Evolutionary conservation across 257 asterid genomes (phyloP).

Genomic region (Jasminum sambac): DNA sequence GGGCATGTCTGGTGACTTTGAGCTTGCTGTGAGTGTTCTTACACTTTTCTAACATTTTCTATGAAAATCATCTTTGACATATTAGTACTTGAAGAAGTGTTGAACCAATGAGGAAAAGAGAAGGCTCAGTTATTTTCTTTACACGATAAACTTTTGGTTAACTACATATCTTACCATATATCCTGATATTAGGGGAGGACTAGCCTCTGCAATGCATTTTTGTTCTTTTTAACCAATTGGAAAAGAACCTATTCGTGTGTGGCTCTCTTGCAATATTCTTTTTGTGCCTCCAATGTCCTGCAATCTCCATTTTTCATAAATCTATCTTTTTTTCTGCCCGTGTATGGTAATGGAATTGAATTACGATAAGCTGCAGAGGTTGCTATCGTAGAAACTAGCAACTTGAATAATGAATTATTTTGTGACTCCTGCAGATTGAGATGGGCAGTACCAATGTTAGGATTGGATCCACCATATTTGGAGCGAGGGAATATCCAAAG

Average conservation of each 20-base stretch:
- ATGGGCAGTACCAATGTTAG: constrained; percentile 96
- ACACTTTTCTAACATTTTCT: constrained; percentile 4
- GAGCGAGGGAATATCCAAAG: constrained; percentile 83
- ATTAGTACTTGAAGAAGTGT: not conserved
- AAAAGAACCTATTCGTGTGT: not conserved
- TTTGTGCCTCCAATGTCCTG: not conserved
- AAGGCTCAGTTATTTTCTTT: not conserved
- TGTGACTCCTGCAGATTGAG: constrained; percentile 66
- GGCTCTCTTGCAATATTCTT: not conserved
- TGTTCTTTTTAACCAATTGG: not conserved
- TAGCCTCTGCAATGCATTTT: not conserved
- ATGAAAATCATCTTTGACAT: not conserved
- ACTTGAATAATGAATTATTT: constrained; percentile 10
- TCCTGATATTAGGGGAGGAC: not conserved
- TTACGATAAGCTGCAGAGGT: not conserved
- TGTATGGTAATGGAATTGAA: not conserved
- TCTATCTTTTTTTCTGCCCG: too few relatives aligned
- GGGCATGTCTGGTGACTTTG: constrained; percentile 99
- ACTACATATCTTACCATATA: not conserved
- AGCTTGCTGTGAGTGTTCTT: constrained; percentile 74
- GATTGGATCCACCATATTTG: constrained; percentile 96
- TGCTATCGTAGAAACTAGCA: not conserved
- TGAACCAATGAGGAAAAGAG: not conserved
- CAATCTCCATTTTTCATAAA: not conserved
- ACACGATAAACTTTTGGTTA: not conserved